Percentiles rank a stretch among this genome's conserved stretches.
phyloP scores from a whole-genome alignment of 106 monocot genomes.

The Cymbidium sinense region DNA sequence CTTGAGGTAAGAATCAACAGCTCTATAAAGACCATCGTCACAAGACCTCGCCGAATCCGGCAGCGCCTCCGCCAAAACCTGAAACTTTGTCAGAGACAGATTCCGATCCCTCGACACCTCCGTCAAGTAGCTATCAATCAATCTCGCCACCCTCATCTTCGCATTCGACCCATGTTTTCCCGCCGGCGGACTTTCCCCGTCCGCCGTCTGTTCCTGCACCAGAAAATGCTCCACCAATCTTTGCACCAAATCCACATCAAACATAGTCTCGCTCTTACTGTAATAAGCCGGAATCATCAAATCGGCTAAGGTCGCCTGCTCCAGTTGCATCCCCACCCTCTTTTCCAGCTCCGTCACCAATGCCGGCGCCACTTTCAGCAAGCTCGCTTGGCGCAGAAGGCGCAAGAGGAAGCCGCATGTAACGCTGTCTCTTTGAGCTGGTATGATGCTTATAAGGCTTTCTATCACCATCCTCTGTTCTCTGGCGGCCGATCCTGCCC shows the following conservation, averaged over 20 bases:
- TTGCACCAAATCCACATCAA: slow-evolving; percentile 86
- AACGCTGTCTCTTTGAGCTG: slow-evolving; percentile 71
- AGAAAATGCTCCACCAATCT: slow-evolving; percentile 83
- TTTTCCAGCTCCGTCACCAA: slow-evolving; percentile 90
- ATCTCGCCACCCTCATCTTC: slow-evolving; percentile 73
- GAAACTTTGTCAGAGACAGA: slow-evolving; percentile 86
- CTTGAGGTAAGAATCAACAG: slow-evolving; percentile 96
- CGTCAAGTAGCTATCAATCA: slow-evolving; percentile 82
- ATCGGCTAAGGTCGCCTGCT: slow-evolving; percentile 59
- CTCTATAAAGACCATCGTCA: slow-evolving; percentile 86
- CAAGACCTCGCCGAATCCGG: slow-evolving; percentile 87
- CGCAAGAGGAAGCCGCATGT: slow-evolving; percentile 70
- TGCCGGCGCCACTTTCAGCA: slow-evolving; percentile 78
- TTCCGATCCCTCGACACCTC: slow-evolving; percentile 90
- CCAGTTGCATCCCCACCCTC: slow-evolving; percentile 87
- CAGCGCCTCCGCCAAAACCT: slow-evolving; percentile 80
- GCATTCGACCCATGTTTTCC: slow-evolving; percentile 23
- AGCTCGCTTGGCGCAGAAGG: slow-evolving; percentile 57
- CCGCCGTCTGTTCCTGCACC: slow-evolving; percentile 73
- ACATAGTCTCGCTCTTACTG: slow-evolving; percentile 45
- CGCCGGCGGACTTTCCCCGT: slow-evolving; percentile 38
- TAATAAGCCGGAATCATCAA: slow-evolving; percentile 79
- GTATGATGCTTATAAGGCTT: slow-evolving; percentile 91
- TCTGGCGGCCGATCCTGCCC: slow-evolving; percentile 15
- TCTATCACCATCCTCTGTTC: slow-evolving; percentile 82